These are phyloP conservation scores for Myxozyma geophila DNA, from an alignment of 805 yeast genomes.

Conservation along the genomic window DNA sequence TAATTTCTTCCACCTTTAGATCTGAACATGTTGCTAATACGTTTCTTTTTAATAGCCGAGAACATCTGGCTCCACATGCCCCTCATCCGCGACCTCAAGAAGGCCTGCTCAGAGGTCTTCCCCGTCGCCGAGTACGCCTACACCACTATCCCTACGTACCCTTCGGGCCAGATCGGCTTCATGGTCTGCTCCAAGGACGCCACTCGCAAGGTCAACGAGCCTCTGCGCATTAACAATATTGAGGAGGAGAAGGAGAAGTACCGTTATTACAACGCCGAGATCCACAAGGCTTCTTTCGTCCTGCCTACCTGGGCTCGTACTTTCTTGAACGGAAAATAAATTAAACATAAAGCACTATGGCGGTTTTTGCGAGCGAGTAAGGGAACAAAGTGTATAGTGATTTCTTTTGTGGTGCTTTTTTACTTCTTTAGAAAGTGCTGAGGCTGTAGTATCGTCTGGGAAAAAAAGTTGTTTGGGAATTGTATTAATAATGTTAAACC, in stretches of 20 bases:
- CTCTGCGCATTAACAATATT: constrained; percentile 66
- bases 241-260: constrained; percentile 67
- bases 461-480: neutral
- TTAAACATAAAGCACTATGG: neutral
- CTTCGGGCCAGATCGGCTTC: constrained; percentile 97
- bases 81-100: constrained; percentile 78
- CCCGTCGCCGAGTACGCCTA: constrained; percentile 90
- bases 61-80: constrained; percentile 90
- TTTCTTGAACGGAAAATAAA: constrained; percentile 46
- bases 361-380: neutral
- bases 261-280: constrained; percentile 80
- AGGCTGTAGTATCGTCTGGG: neutral
- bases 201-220: constrained; percentile 64
- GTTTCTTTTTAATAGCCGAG: constrained; percentile 56
- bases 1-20: neutral
- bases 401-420: neutral
- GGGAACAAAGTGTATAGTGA: neutral
- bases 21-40: neutral
- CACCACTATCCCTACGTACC: constrained; percentile 94
- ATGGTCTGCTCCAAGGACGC: constrained; percentile 90
- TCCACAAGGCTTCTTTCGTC: constrained; percentile 88
- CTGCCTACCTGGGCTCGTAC: constrained; percentile 88
- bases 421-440: neutral
- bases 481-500: neutral
- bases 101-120: constrained; percentile 82